Evolutionary conservation across 805 yeast species (phyloP), one percentile per base, ranked within the genome.

Genomic region (Metschnikowia gelsemii): DNA sequence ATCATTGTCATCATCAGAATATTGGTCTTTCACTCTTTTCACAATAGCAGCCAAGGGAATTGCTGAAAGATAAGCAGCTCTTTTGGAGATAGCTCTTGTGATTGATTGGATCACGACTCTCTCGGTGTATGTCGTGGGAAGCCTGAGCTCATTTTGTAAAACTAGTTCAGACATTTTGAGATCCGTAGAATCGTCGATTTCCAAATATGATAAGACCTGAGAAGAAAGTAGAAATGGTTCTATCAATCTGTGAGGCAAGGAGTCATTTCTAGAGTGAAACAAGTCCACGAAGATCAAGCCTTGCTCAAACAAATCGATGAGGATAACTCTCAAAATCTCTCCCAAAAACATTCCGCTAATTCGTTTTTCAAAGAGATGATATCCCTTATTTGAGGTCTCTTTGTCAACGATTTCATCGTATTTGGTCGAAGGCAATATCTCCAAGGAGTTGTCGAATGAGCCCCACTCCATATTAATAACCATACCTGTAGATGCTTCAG

Each of bases 401-500:
- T 67, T 61, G 61, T 91, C 95, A 50, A 91, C 79, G 20, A 66
- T 70, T 35, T 68, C 63, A 67, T 91, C 99, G 61, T 81, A 90
- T 46, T 79, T 76, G 3, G 96, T 86, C 35, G 71, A 75, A 46
- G 97, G 97, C 49, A 91, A 71, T 29, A 80, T 70, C 51, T 78
- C 72, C 47, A 89, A 72, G 17, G 79, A 82, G 59, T 91, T 91
- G 65, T 91, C 98, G 57, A 90, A 91, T 31, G 96, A 88, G 49
- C 98, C 98, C 96, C 98, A 93, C 66, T 93, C 99, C 33, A 96
- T 90, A 68, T 90, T 90, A 55, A 90, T 76, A 49, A 88, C 85
- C 96, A 90, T 90, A 58, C 64, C 54, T 75, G 63, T 16, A 59
- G 60, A 19, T 57, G 63, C 33, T 24, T 68, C 64, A 2, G 75